Base-by-base conservation (phyloP, 169 alveolate species). In the Eimeria necatrix region DNA sequence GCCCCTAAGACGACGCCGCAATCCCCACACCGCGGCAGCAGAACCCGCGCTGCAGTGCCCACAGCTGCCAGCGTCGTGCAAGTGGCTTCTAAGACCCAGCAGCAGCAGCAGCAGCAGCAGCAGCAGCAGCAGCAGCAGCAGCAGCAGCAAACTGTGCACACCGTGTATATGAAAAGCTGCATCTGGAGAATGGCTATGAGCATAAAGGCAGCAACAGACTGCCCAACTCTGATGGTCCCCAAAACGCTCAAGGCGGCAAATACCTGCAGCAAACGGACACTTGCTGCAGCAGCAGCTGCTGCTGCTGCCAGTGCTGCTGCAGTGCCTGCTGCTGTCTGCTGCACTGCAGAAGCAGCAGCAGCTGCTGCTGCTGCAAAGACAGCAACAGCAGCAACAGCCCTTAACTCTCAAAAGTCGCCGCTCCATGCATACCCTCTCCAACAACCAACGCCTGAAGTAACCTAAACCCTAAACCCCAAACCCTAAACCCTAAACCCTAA, bases 101-200 rank as follows among this genome's bases (percentile, higher is more conserved):
- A 46, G 87, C 59, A 46, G 87, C 61, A 46, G 64, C 61, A 46
- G 64, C 87, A 46, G 87, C 87, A 22, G 53, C 52, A 26, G 83
- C 83, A 71, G 18, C 46, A 24, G 20, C 83, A 71, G 24, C 48
- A 71, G 52, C 53, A 71, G 83, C 48, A 32, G 81, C 81, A 71
- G 83, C 46, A 71, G 83, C 83, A 71, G 83, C 83, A 71, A 18
- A 2, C 68, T 10, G 52, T 26, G 56, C 92, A 49, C 78, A 84
- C 92, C 74, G 92, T 26, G 59, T 84, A 84, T 41, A 84, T 59
- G 80, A 84, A 59, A 56, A 84, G 48, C 64, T 84, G 92, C 92
- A 84, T 84, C 26, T 84, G 92, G 22, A 84, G 80, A 18, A 84
- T 84, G 61, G 92, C 92, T 9, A 84, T 32, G n/a, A 84, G 92